Evolutionary conservation across 768 basidiomycete species (phyloP).

Genomic region (Piloderma croceum): DNA sequence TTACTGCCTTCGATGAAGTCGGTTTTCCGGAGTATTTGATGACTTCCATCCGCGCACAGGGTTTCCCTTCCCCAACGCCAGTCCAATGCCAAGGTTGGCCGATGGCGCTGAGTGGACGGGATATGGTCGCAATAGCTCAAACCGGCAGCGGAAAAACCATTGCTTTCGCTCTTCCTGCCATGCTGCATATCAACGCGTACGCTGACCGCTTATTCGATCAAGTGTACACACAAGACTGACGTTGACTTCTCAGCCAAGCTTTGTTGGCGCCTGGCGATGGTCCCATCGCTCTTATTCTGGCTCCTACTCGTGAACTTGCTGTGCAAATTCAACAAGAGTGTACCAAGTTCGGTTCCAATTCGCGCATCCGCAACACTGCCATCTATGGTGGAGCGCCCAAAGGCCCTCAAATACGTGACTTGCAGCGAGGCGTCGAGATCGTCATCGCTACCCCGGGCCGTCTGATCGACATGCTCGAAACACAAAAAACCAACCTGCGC

Average conservation of each 20-base stretch:
- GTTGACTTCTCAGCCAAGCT: constrained; percentile 60
- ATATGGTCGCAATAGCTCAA: constrained; percentile 95
- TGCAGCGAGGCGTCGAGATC: constrained; percentile 95
- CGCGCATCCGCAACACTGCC: constrained; percentile 95
- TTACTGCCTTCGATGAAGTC: constrained; percentile 88
- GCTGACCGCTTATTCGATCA: constrained; percentile 21
- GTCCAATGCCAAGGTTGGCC: constrained; percentile 99
- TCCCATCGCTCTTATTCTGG: constrained; percentile 93
- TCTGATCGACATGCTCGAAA: constrained; percentile 98
- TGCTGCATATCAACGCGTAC: constrained; percentile 99
- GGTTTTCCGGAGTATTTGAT: constrained; percentile 97
- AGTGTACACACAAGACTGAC: constrained; percentile 11
- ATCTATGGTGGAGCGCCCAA: constrained; percentile 99
- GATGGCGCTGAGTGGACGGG: constrained; percentile 92
- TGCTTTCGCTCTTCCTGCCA: constrained; percentile 95
- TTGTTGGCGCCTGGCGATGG: constrained; percentile 91
- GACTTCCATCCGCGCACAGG: constrained; percentile 88
- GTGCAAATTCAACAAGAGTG: constrained; percentile 99
- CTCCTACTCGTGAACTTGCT: constrained; percentile 96
- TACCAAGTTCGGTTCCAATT: constrained; percentile 95
- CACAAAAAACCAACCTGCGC: constrained; percentile 91
- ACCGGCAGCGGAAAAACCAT: constrained; percentile 99
- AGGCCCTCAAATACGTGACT: constrained; percentile 95
- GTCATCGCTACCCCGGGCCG: constrained; percentile 99
- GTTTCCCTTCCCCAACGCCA: constrained; percentile 84